A percentile compares a stretch with the other conserved stretches of the same genome.
phyloP scores from a whole-genome alignment of 2,329 filamentous ascomycete genomes.

The Exophiala viscosa region DNA sequence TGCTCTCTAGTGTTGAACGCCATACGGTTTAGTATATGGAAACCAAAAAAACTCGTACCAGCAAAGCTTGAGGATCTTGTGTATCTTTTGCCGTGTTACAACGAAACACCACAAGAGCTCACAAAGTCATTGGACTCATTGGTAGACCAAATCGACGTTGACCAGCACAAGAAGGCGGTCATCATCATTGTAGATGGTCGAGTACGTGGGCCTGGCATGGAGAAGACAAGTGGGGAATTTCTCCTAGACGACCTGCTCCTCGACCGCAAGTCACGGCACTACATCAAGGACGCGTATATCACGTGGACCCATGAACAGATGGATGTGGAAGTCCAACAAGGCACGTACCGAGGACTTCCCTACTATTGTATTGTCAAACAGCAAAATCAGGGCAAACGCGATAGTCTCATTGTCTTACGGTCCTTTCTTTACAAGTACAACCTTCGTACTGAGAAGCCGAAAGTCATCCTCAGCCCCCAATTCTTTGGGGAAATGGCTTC shows the following conservation, averaged over 20 bases:
- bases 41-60: neutral
- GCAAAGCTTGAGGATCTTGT: neutral
- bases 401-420: neutral
- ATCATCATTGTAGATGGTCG: neutral
- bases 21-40: neutral
- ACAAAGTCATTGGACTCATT: neutral
- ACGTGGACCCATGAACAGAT: neutral
- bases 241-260: neutral
- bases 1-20: neutral
- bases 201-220: neutral
- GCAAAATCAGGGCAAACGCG: neutral
- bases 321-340: neutral
- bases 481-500: neutral
- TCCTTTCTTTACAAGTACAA: neutral
- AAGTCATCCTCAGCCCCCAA: neutral
- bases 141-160: neutral
- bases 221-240: neutral
- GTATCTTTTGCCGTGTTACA: neutral
- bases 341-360: neutral
- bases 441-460: neutral
- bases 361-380: neutral
- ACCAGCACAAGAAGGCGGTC: neutral
- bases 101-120: neutral
- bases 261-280: neutral
- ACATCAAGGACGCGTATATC: neutral